Evolutionary conservation across 345 rosid species (phyloP), one percentile per base, ranked within the genome.

Genomic region (Boechera retrofracta): DNA sequence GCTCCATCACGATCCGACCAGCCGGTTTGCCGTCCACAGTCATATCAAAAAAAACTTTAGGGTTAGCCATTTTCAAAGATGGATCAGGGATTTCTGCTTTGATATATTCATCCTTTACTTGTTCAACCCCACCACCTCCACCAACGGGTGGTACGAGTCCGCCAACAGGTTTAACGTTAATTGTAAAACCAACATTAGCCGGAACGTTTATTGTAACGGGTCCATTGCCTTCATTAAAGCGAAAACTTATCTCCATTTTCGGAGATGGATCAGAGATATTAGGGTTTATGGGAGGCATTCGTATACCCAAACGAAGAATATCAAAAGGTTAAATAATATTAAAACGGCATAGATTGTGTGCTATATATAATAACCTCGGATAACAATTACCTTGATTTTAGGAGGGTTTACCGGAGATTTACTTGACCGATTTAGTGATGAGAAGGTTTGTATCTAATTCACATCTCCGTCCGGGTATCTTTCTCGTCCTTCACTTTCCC

Each of bases 1-100:
- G 80, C 79, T 85, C 90, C 76, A 83, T 83, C 74, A 76, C 80
- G 61, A 85, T 69, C 74, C 86, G 51, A 21, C 86, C 86, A 24
- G 77, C 82, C 0, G 67, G 72, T 26, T 39, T 16, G 1, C 81
- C 83, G 41, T 80, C 86, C 45, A 80, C 51, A 38, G 78, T 8
- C 63, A 87, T 47, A 73, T 85, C 83, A 47, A 87, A 82, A 75
- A 83, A 80, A 1, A 85, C 82, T 59, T 1, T 83, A 55, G 85
- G 88, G 73, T 81, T 82, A 6, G 77, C 21, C 77, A 4, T 42
- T 42, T 11, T 13, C 11, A 38, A 38, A 8, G 41, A 8, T 38
- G 42, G 42, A 38, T 38, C 4, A 38, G 4, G 42, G 11, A 38
- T 38, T 38, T 38, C 42, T 38, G 42, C 11, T 38, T 38, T 38